Evolutionary conservation across 202 grass and related monocot species (phyloP), one percentile per base, ranked within the genome.

Genomic region (Saccharum hybrid): DNA sequence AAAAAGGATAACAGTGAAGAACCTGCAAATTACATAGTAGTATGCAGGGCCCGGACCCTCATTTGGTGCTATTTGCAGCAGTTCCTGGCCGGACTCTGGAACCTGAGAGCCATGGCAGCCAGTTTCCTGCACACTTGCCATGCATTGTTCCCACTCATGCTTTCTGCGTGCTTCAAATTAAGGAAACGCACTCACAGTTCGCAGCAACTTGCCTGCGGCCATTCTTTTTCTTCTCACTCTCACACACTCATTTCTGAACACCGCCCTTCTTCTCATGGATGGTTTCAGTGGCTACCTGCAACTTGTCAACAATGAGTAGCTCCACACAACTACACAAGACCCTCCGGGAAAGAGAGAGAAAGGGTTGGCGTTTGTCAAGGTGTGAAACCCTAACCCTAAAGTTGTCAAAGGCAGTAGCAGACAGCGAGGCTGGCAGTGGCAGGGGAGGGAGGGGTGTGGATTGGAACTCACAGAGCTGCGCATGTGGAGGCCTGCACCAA

Each of bases 321-420:
- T 28, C 28, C 28, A 28, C 28, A 63, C 68, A 59, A 66, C 9
- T 81, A 59, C 56, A 72, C 36, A 57, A 37, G 69, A 66, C 28
- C 5, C 31, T 6, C 12, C 4, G n/a, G 19, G 18, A 6, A n/a
- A n/a, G 16, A 57, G 37, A 21, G 14, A 39, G 8, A 31, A 16
- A 60, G 10, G 15, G 23, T 15, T 74, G 69, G 75, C 62, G n/a
- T 36, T 78, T 90, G 33, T 63, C 63, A 68, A 11, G 66, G 22
- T 64, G 75, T 84, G 81, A 80, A 92, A 92, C 88, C 87, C 90
- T 92, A 92, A 90, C 90, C 87, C 90, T 92, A 92, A 84, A 86
- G 68, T 66, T 66, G 37, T 10, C 66, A 79, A 86, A 74, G 67
- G 77, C 77, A 28, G 62, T 9, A 86, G 62, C 61, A 72, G 72